Evolutionary conservation across 1,284 basidiomycete species (phyloP).

Genomic region (Entoloma clypeatum): DNA sequence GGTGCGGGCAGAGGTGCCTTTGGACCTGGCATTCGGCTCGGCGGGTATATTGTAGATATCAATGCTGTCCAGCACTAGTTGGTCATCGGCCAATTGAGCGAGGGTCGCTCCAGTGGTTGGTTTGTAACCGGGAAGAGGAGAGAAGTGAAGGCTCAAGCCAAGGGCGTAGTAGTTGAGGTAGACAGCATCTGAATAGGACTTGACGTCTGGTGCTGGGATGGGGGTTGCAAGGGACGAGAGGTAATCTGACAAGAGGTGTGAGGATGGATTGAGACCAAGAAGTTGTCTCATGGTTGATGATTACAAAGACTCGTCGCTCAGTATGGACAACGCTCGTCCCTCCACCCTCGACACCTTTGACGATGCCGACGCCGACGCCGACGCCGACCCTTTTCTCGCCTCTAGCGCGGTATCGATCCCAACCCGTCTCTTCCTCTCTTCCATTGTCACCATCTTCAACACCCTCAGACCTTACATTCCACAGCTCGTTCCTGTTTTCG

Average conservation of each 20-base stretch:
- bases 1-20: constrained; percentile 33
- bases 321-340: constrained; percentile 18
- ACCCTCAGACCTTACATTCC: constrained; percentile 47
- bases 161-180: constrained; percentile 81
- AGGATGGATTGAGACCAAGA: constrained; percentile 42
- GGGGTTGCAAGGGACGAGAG: constrained; percentile 37
- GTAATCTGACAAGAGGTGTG: constrained; percentile 40
- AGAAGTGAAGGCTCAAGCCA: constrained; percentile 76
- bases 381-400: constrained; percentile 6
- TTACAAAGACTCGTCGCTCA: background rate
- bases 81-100: constrained; percentile 45
- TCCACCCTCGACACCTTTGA: constrained; percentile 15
- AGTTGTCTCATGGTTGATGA: constrained; percentile 33
- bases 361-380: background rate
- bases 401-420: constrained; percentile 15
- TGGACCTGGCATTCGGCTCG: constrained; percentile 22
- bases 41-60: constrained; percentile 73
- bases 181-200: constrained; percentile 75
- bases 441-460: constrained; percentile 20
- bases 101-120: constrained; percentile 43
- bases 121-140: constrained; percentile 57
- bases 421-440: constrained; percentile 16
- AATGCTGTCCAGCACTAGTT: constrained; percentile 62
- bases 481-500: constrained; percentile 55
- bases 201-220: constrained; percentile 45